Evolutionary conservation across 2,329 filamentous ascomycete genomes (phyloP).

Genomic region (Neofusicoccum sp.): DNA sequence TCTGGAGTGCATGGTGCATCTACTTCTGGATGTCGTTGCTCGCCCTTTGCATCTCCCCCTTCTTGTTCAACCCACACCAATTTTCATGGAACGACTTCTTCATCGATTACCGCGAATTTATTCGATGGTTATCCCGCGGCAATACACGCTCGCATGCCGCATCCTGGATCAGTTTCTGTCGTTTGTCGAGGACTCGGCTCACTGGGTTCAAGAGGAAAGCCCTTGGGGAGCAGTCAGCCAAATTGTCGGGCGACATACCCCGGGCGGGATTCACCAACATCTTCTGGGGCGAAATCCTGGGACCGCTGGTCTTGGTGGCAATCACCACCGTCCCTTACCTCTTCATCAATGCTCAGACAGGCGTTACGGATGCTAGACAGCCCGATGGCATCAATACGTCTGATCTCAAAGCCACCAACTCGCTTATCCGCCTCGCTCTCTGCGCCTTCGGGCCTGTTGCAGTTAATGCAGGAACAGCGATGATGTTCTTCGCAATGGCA

Average conservation of each 20-base stretch:
- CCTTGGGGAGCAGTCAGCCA: constrained; percentile 86
- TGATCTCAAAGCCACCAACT: constrained; percentile 57
- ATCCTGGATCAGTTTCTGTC: constrained; percentile 97
- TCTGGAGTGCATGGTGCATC: constrained; percentile 83
- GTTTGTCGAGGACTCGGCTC: constrained; percentile 88
- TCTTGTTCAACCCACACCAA: constrained; percentile 98
- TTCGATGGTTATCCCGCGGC: constrained; percentile 93
- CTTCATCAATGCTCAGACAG: constrained; percentile 93
- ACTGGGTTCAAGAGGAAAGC: constrained; percentile 98
- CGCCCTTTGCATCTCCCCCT: constrained; percentile 85
- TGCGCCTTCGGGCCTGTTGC: constrained; percentile 82
- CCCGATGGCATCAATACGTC: constrained; percentile 22
- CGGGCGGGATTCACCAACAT: constrained; percentile 86
- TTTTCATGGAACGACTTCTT: constrained; percentile 99
- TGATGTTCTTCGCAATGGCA: constrained; percentile 83
- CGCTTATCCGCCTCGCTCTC: constrained; percentile 75
- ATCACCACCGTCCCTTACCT: constrained; percentile 85
- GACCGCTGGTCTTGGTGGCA: constrained; percentile 75
- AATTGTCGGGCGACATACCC: constrained; percentile 87
- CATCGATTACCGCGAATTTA: constrained; percentile 97
- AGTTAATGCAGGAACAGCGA: constrained; percentile 81
- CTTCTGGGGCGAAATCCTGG: constrained; percentile 86
- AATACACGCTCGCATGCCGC: constrained; percentile 94
- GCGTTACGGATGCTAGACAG: constrained; percentile 57
- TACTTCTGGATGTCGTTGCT: constrained; percentile 97